Conservation (phyloP, 2,329 filamentous ascomycete genomes). For the Paradendryphiella salina region DNA sequence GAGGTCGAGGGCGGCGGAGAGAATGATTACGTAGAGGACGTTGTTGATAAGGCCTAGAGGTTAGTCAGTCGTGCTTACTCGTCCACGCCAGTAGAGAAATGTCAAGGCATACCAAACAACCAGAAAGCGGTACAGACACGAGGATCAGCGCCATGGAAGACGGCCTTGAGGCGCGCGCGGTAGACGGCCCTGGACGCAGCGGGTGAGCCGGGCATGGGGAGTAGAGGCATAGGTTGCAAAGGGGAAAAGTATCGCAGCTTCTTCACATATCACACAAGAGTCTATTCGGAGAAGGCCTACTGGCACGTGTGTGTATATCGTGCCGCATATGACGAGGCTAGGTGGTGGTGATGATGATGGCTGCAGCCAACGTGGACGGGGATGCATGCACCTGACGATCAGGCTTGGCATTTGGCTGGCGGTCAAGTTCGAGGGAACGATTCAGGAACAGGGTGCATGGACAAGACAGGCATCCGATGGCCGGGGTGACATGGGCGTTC, state of each 20-base stretch:
- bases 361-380: background rate
- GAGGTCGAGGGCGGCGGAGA: conserved; percentile 92
- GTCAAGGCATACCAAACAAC: conserved; percentile 72
- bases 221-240: conserved; percentile 36
- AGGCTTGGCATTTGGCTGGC: conserved; percentile 9
- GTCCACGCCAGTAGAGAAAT: background rate
- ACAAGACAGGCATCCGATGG: conserved; percentile 7
- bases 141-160: conserved; percentile 69
- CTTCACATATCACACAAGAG: conserved; percentile 7
- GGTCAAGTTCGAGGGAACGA: conserved; percentile 6
- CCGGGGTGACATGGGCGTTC: conserved; percentile 7
- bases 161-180: conserved; percentile 63
- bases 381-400: conserved; percentile 9
- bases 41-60: conserved; percentile 84
- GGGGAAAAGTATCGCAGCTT: conserved; percentile 3
- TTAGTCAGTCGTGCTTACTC: conserved; percentile 6
- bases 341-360: background rate
- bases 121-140: conserved; percentile 82
- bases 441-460: conserved; percentile 16
- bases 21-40: conserved; percentile 95
- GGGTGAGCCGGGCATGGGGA: conserved; percentile 62
- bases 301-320: background rate
- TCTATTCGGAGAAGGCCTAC: background rate
- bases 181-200: conserved; percentile 75
- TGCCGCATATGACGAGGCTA: conserved; percentile 2